Base-by-base conservation (phyloP, 139 green algal species). In the Chlamydomonas sphaeroides region DNA sequence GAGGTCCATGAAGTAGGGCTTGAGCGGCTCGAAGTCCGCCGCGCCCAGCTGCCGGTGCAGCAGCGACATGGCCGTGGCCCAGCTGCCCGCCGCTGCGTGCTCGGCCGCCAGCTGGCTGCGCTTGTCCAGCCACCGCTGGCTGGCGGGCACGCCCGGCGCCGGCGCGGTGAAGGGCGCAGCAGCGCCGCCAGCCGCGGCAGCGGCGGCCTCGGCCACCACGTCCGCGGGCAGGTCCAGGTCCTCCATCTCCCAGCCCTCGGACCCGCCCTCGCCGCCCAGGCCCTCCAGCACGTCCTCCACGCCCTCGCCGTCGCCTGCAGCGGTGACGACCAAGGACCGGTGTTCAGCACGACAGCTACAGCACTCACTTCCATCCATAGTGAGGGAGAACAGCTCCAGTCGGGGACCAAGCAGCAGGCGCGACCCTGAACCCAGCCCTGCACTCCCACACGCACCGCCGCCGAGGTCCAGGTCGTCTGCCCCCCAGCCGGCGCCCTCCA, bases 241-340 rank as follows among this genome's bases (percentile, higher is more conserved):
- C 87, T 99, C 96, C 95, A 99, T 98, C 56, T 98, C 97, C 97
- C 97, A 99, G 56, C 96, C 96, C 49, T 90, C 93, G 25, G 90
- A 93, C 20, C 71, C 91, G 33, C 89, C 94, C 28, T 92, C 94
- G n/a, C 80, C 90, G 39, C 89, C 92, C 3, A 80, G 15, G 45
- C 81, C 91, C 53, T 86, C 94, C 30, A 76, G 68, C 8, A 32
- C 90, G n/a, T 91, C 90, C 61, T 79, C 87, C 15, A 38, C 74
- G 35, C 35, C 72, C 35, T 68, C 85, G 21, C 91, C 87, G 17
- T 90, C 89, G n/a, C 78, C 90, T 62, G 78, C 67, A 45, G 68
- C 77, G 63, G 36, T 63, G 25, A 42, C 71, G 49, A 59, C 3
- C 33, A 70, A 26, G 32, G 35, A 48, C 33, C 45, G 65, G 5